These are phyloP conservation scores for Stellera chamaejasme DNA, from an alignment of 345 rosid species.

Conservation along the genomic window DNA sequence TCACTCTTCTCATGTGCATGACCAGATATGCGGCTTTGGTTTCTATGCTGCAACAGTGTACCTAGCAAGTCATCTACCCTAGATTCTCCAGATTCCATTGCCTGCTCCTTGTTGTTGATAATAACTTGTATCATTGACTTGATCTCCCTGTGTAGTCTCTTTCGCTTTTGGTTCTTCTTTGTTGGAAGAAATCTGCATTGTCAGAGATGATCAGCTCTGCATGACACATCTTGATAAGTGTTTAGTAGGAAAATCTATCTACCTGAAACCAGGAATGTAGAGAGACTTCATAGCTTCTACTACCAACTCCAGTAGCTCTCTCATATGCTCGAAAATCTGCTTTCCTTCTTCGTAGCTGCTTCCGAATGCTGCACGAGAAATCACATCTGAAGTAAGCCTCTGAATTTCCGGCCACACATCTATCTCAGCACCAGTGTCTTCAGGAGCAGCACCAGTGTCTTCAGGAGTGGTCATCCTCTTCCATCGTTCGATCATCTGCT, in stretches of 20 bases:
- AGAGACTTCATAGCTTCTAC: conserved; percentile 30
- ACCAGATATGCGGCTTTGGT: conserved; percentile 12
- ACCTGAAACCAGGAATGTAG: conserved; percentile 52
- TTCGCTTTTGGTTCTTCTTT: conserved; percentile 37
- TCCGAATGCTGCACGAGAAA: conserved; percentile 43
- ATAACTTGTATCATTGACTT: conserved; percentile 21
- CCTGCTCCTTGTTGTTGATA: conserved; percentile 24
- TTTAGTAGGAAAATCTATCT: not conserved
- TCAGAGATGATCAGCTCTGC: not conserved
- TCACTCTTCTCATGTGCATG: conserved; percentile 9
- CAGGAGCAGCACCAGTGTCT: conserved; percentile 12
- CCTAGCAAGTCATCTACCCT: conserved; percentile 31
- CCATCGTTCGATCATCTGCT: conserved; percentile 30
- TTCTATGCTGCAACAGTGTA: conserved; percentile 26
- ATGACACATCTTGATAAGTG: not conserved
- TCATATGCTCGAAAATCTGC: conserved; percentile 34
- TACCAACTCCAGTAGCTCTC: conserved; percentile 18
- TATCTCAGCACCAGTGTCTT: conserved; percentile 23
- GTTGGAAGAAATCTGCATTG: conserved; percentile 37
- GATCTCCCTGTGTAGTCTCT: conserved; percentile 25
- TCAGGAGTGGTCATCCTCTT: conserved; percentile 19
- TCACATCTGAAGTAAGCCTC: conserved; percentile 33
- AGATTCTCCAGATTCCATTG: conserved; percentile 20
- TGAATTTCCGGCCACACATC: conserved; percentile 45
- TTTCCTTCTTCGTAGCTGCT: conserved; percentile 46